Evolutionary conservation across 345 rosid genomes (phyloP).

Genomic region (Eucalyptus dawsonii): DNA sequence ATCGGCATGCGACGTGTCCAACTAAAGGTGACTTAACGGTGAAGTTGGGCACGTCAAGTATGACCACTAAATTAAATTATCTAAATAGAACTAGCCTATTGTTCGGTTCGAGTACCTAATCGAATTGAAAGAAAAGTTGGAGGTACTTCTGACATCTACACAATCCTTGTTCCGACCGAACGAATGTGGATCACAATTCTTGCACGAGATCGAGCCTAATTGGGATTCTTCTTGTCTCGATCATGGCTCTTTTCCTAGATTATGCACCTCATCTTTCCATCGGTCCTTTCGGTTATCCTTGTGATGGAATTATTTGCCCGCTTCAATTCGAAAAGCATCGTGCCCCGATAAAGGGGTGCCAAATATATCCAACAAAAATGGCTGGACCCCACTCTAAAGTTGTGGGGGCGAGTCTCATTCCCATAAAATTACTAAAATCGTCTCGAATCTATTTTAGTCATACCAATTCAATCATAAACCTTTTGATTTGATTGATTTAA

Average conservation of each 20-base stretch:
- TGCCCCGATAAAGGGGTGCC: neutral
- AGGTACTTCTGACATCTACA: neutral
- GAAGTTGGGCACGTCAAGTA: neutral
- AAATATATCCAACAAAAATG: too few relatives aligned
- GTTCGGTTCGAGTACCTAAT: too few relatives aligned
- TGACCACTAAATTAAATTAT: fast-evolving
- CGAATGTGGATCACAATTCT: neutral
- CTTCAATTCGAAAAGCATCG: neutral
- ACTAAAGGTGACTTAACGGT: neutral
- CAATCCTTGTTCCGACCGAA: neutral
- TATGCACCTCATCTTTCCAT: neutral
- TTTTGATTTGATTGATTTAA: too few relatives aligned
- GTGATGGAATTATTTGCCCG: neutral
- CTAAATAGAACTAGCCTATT: neutral
- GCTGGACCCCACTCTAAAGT: neutral
- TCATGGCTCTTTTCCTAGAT: neutral
- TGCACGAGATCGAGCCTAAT: neutral
- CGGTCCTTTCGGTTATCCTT: neutral
- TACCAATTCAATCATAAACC: fast-evolving
- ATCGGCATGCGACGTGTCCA: neutral
- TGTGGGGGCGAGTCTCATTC: neutral
- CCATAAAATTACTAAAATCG: neutral
- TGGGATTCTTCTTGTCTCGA: neutral
- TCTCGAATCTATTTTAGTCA: fast-evolving
- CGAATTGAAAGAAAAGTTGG: neutral